phyloP scores from a whole-genome alignment of 306 rosid species.

The Bauhinia variegata region DNA sequence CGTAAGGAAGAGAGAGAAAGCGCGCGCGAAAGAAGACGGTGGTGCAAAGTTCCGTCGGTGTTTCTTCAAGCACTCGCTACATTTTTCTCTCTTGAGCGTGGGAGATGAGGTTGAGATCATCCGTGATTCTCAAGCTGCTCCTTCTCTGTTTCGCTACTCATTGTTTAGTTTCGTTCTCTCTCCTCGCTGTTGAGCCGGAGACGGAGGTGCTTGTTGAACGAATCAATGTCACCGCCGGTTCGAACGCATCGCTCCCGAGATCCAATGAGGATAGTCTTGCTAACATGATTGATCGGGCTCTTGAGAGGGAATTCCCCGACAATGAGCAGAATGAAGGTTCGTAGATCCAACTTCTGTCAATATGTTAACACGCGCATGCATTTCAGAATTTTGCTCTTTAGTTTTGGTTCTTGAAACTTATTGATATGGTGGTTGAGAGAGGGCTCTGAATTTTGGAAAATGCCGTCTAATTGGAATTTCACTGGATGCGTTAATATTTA shows the following conservation, averaged over 20 bases:
- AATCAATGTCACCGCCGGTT: slow-evolving; percentile 53
- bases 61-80: slow-evolving; percentile 20
- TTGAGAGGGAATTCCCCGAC: slow-evolving; percentile 83
- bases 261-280: slow-evolving; percentile 78
- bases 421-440: slow-evolving; percentile 19
- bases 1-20: slow-evolving; percentile 2
- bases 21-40: slow-evolving; percentile 44
- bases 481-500: slow-evolving; percentile 4
- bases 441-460: slow-evolving; percentile 33
- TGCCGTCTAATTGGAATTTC: slow-evolving; percentile 34
- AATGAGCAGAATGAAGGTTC: slow-evolving; percentile 83
- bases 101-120: slow-evolving; percentile 69
- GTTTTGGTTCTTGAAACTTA: slow-evolving; percentile 5
- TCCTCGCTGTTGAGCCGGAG: slow-evolving; percentile 41
- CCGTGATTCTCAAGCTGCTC: slow-evolving; percentile 43
- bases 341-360: slow-evolving; percentile 42
- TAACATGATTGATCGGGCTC: slow-evolving; percentile 91
- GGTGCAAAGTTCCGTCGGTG: slow-evolving; percentile 38
- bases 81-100: slow-evolving; percentile 26
- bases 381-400: slow-evolving; percentile 16
- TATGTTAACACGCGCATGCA: slow-evolving; percentile 16
- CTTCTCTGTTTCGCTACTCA: slow-evolving; percentile 36
- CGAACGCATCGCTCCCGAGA: slow-evolving; percentile 64
- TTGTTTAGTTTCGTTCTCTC: slow-evolving; percentile 46
- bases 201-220: slow-evolving; percentile 37